Conservation (phyloP, 2,329 filamentous ascomycete species). For the Ceratocystis diversiconidia region DNA sequence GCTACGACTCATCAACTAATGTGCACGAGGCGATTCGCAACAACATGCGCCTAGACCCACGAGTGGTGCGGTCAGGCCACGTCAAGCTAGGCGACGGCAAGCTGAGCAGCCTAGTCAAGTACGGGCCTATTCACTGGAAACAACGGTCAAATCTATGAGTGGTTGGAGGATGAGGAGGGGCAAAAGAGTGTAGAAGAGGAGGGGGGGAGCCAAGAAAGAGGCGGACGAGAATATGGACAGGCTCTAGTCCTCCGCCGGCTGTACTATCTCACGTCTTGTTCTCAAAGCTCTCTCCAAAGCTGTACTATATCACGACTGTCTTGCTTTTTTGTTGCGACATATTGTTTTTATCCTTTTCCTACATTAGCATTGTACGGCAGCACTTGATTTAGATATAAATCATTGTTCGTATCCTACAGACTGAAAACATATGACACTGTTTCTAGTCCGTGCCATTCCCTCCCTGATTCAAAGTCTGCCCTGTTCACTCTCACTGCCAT, state of each 20-base stretch:
- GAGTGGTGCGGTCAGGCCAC: slow-evolving; percentile 74
- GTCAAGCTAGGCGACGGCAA: slow-evolving; percentile 67
- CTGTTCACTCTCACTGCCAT: not conserved
- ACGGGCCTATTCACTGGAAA: slow-evolving; percentile 38
- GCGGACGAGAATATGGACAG: not conserved
- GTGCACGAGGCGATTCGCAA: slow-evolving; percentile 62
- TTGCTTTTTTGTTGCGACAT: slow-evolving; percentile 3
- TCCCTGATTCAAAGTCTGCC: no score
- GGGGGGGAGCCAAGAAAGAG: not conserved
- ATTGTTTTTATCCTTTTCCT: not conserved
- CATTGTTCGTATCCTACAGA: not conserved
- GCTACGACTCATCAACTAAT: slow-evolving; percentile 66
- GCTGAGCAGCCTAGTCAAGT: slow-evolving; percentile 36
- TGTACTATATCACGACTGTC: slow-evolving; percentile 11
- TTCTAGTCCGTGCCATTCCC: not conserved
- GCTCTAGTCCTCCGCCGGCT: not conserved
- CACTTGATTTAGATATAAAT: not conserved
- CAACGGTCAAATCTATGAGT: not conserved
- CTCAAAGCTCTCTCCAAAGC: not conserved
- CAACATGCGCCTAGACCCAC: slow-evolving; percentile 70
- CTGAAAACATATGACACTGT: not conserved
- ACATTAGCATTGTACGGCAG: not conserved
- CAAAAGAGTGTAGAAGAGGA: not conserved
- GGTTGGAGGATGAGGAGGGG: not conserved
- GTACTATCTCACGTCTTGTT: not conserved